Evolutionary conservation across 495 filamentous ascomycete genomes (phyloP).

Genomic region (Pseudoneurospora amorphoporcata): DNA sequence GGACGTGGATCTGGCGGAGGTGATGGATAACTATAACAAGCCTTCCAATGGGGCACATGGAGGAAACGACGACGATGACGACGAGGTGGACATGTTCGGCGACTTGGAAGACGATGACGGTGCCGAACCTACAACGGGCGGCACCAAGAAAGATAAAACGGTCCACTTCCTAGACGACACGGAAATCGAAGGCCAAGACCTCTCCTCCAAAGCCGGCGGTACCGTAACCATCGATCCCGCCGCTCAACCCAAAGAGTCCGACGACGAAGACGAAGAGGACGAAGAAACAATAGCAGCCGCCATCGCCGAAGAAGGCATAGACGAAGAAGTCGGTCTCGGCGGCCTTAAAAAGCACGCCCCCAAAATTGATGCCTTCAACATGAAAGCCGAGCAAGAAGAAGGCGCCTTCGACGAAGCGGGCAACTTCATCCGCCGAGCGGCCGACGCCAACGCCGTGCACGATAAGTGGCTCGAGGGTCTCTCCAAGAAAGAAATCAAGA

Average conservation of each 20-base stretch:
- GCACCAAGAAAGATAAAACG: conserved; percentile 56
- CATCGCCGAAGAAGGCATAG: conserved; percentile 57
- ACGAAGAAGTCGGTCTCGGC: conserved; percentile 82
- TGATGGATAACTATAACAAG: conserved; percentile 33
- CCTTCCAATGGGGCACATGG: conserved; percentile 17
- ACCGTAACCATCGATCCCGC: conserved; percentile 41
- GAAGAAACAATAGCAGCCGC: conserved; percentile 60
- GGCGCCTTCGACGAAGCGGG: conserved; percentile 82
- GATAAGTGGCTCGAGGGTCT: conserved; percentile 88
- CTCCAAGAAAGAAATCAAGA: conserved; percentile 85
- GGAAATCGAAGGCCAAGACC: conserved; percentile 83
- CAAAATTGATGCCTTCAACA: conserved; percentile 94
- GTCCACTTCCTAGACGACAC: conserved; percentile 66
- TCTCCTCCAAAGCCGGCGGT: conserved; percentile 58
- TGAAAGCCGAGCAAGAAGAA: conserved; percentile 83
- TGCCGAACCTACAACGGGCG: conserved; percentile 29
- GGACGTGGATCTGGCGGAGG: conserved; percentile 31
- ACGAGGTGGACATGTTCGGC: conserved; percentile 87
- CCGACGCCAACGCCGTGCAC: conserved; percentile 80
- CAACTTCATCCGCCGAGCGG: conserved; percentile 84
- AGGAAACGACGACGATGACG: conserved; percentile 49
- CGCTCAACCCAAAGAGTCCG: conserved; percentile 44
- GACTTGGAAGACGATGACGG: conserved; percentile 56
- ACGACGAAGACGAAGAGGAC: conserved; percentile 58
- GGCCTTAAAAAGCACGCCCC: conserved; percentile 89